Conservation (phyloP, 768 basidiomycete genomes). For the Hericium rajendrae region DNA sequence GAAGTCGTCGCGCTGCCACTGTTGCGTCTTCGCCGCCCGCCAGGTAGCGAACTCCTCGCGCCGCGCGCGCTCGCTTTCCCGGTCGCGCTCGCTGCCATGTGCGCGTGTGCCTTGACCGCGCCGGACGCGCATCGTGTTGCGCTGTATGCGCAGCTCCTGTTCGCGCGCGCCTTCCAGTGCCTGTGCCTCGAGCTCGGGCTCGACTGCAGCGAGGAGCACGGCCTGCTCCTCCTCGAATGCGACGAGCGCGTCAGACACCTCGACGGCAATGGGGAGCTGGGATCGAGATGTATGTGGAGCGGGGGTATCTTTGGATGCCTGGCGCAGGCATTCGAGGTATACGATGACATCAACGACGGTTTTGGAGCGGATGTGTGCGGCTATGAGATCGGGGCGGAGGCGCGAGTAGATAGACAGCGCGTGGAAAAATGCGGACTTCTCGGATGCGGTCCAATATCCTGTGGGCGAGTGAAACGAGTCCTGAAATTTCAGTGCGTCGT, state of each 20-base stretch:
- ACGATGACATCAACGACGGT: constrained; percentile 54
- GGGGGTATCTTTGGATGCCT: background rate
- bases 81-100: constrained; percentile 19
- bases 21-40: background rate
- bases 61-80: constrained; percentile 5
- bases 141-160: background rate
- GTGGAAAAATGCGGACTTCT: constrained; percentile 66
- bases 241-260: constrained; percentile 5
- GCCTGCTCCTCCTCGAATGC: constrained; percentile 5
- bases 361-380: constrained; percentile 56
- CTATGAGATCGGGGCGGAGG: constrained; percentile 69
- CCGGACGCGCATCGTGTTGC: background rate
- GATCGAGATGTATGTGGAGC: constrained; percentile 2
- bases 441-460: constrained; percentile 54
- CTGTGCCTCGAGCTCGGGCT: background rate
- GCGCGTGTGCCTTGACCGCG: background rate
- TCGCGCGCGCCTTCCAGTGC: background rate
- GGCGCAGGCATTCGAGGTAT: constrained; percentile 46
- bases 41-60: background rate
- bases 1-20: constrained; percentile 13
- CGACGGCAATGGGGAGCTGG: constrained; percentile 4
- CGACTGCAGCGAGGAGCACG: background rate
- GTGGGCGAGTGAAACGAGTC: constrained; percentile 20
- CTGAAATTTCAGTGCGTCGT: background rate
- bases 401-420: constrained; percentile 58